These are phyloP conservation scores for Trametes elegans DNA, from an alignment of 768 basidiomycete species.

Conservation along the genomic window DNA sequence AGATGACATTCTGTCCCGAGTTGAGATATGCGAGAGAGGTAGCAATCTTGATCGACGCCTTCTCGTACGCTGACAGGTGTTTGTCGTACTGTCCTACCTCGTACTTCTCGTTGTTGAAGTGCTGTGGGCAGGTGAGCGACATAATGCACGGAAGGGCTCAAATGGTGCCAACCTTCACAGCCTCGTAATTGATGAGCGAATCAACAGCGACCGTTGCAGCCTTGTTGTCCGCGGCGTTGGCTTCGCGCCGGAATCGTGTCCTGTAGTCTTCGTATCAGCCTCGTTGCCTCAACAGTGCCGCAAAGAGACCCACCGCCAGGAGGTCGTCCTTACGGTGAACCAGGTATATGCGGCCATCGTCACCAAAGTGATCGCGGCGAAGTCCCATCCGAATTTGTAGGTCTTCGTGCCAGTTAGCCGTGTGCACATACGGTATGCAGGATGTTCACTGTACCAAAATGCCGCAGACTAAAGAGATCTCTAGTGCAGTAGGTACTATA, in stretches of 20 bases:
- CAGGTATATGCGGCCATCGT: constrained; percentile 92
- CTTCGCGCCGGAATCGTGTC: constrained; percentile 89
- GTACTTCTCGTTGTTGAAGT: constrained; percentile 95
- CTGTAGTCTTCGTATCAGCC: constrained; percentile 36
- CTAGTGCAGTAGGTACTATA: constrained; percentile 92
- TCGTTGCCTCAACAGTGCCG: background rate
- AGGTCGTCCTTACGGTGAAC: constrained; percentile 95
- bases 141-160: background rate
- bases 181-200: constrained; percentile 96
- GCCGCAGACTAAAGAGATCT: constrained; percentile 95
- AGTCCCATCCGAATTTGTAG: constrained; percentile 97
- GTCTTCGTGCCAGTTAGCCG: constrained; percentile 48
- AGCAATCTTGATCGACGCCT: constrained; percentile 90
- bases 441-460: constrained; percentile 65
- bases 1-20: constrained; percentile 96
- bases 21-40: constrained; percentile 92
- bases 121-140: constrained; percentile 41
- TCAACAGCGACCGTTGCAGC: constrained; percentile 94
- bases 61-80: constrained; percentile 83
- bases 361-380: constrained; percentile 82
- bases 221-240: constrained; percentile 95
- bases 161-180: constrained; percentile 77
- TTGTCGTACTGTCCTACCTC: constrained; percentile 92
- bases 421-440: background rate
- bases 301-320: constrained; percentile 73